Percentiles rank a stretch among this genome's conserved stretches.
phyloP scores from a whole-genome alignment of 495 filamentous ascomycete genomes.

The Hypomontagnella submonticulosa region DNA sequence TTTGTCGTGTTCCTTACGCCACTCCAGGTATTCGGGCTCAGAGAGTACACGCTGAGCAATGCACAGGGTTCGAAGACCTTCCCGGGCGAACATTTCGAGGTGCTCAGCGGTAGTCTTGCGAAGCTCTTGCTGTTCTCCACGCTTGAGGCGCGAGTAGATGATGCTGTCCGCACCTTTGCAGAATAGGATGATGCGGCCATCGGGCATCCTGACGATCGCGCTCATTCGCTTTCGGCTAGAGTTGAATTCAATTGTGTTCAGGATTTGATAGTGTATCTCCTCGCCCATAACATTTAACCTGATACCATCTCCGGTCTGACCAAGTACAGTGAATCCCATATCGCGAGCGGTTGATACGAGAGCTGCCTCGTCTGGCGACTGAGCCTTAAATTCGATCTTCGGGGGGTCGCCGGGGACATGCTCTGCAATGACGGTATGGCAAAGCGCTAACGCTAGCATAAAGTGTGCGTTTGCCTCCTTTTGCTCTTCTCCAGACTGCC shows the following conservation, averaged over 20 bases:
- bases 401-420: constrained; percentile 87
- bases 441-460: constrained; percentile 94
- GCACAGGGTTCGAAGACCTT: constrained; percentile 94
- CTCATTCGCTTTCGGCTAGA: constrained; percentile 98
- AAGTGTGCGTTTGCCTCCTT: constrained; percentile 82
- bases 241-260: constrained; percentile 98
- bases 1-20: constrained; percentile 87
- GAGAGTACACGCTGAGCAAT: constrained; percentile 86
- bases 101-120: constrained; percentile 88
- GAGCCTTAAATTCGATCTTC: constrained; percentile 93
- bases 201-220: constrained; percentile 94
- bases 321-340: constrained; percentile 94
- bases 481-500: constrained; percentile 81
- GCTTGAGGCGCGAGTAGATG: constrained; percentile 91
- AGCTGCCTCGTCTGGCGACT: constrained; percentile 97
- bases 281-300: constrained; percentile 87
- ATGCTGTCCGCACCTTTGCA: constrained; percentile 99
- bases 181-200: constrained; percentile 90
- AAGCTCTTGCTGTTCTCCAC: constrained; percentile 86
- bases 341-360: constrained; percentile 94
- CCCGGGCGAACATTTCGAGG: constrained; percentile 93
- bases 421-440: constrained; percentile 96
- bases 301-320: constrained; percentile 79
- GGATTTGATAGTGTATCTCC: constrained; percentile 82
- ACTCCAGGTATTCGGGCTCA: constrained; percentile 87